Evolutionary conservation across 164 flowering plant genomes (phyloP), one percentile per base, ranked within the genome.

Genomic region (Magnolia changhungtana): DNA sequence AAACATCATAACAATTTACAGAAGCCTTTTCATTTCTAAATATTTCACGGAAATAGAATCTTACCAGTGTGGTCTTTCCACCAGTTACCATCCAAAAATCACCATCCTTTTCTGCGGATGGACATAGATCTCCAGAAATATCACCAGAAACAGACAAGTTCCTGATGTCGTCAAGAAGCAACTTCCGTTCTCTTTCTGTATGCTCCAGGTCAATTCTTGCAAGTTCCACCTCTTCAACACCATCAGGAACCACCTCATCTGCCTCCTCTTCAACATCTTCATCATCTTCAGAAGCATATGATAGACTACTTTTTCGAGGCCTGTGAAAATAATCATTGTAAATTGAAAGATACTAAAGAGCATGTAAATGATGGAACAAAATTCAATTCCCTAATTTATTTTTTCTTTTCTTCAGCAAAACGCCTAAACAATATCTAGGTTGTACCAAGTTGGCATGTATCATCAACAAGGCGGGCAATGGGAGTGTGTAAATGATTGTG

Each of bases 161-260:
- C 81, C 87, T 83, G 31, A 94, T 91, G 81, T 96, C 98, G 81
- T 84, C 89, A 80, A 90, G 89, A 77, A 93, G 83, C 82, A 96
- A 77, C 78, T 86, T 94, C 76, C 86, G 82, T 72, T 82, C 90
- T 73, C 94, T 78, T 72, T 94, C 99, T 82, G 86, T 88, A 73
- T 86, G 84, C 82, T 96, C 99, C 78, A 96, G 97, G 73, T 83
- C 82, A 51, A 96, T 83, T 86, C 86, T 90, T 79, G 98, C 98
- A 71, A 90, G 90, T 83, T 94, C 99, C 67, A 96, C 98, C 85
- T 96, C 98, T 86, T 93, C 98, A 80, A 94, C 97, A 65, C 99
- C 99, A 80, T 92, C 97, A 77, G 99, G 99, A 76, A 96, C 99
- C 73, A 96, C 94, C 84, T 93, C 99, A 85, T 96, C 98, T 61